phyloP scores from a whole-genome alignment of 495 filamentous ascomycete genomes.

The Neurospora tetrasperma region DNA sequence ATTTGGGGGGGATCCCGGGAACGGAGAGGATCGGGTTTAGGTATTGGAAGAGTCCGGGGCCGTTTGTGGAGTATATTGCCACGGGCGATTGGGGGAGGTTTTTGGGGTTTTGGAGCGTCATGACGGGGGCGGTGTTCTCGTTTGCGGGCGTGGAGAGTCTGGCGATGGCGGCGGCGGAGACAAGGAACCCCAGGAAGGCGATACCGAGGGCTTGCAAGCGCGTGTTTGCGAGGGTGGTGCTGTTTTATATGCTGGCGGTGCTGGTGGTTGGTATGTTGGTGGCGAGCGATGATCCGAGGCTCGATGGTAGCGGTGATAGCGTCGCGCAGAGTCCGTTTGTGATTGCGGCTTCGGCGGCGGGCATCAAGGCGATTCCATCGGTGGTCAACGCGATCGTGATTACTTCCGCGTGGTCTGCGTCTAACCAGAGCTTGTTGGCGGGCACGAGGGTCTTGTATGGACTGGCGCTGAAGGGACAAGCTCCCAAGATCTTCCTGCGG shows the following conservation, averaged over 20 bases:
- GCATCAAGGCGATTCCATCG: constrained; percentile 50
- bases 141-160: constrained; percentile 49
- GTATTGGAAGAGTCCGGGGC: constrained; percentile 60
- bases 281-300: constrained; percentile 42
- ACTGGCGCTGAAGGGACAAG: constrained; percentile 49
- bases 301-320: constrained; percentile 34
- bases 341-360: constrained; percentile 55
- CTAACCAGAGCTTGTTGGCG: constrained; percentile 51
- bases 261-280: constrained; percentile 70
- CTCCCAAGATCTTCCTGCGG: constrained; percentile 44
- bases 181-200: constrained; percentile 57
- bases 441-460: constrained; percentile 55
- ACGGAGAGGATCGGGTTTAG: constrained; percentile 51
- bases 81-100: constrained; percentile 42
- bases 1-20: constrained; percentile 49
- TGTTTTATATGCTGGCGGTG: constrained; percentile 61
- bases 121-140: constrained; percentile 49
- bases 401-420: constrained; percentile 60
- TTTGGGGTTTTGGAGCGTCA: constrained; percentile 49
- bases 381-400: constrained; percentile 62
- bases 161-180: constrained; percentile 64
- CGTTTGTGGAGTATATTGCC: constrained; percentile 52
- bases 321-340: constrained; percentile 63
- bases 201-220: constrained; percentile 61
- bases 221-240: constrained; percentile 59